These are phyloP conservation scores for Remersonia thermophila DNA, from an alignment of 2,329 filamentous ascomycete species.

Conservation along the genomic window DNA sequence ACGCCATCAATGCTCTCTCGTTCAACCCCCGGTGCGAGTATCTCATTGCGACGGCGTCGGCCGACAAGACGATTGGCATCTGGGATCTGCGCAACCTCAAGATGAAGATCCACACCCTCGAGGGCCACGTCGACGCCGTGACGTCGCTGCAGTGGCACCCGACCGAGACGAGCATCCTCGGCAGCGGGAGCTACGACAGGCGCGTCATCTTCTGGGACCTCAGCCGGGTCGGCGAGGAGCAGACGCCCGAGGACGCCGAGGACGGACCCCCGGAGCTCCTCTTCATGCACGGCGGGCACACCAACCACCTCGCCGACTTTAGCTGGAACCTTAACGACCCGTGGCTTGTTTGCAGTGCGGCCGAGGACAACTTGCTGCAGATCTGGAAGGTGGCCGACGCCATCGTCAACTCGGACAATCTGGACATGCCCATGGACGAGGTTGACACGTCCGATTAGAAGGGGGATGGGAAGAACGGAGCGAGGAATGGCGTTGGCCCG, in stretches of 20 bases:
- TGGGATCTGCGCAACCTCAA: constrained; percentile 93
- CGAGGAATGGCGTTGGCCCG: no score
- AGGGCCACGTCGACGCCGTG: constrained; percentile 79
- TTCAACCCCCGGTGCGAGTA: constrained; percentile 91
- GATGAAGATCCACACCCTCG: constrained; percentile 77
- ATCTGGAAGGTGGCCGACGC: constrained; percentile 82
- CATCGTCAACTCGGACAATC: constrained; percentile 66
- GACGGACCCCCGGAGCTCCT: constrained; percentile 93
- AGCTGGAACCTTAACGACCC: constrained; percentile 96
- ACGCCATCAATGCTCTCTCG: constrained; percentile 90
- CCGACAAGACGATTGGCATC: constrained; percentile 86
- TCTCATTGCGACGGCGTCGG: constrained; percentile 82
- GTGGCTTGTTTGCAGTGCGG: constrained; percentile 90
- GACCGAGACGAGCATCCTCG: constrained; percentile 74
- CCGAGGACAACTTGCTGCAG: constrained; percentile 93
- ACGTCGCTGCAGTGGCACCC: constrained; percentile 94
- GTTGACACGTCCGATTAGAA: constrained; percentile 31
- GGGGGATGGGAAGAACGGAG: constrained; percentile 4
- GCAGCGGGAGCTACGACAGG: constrained; percentile 84
- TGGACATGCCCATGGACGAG: constrained; percentile 65
- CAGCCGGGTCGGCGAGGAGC: constrained; percentile 82
- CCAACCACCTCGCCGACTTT: constrained; percentile 91
- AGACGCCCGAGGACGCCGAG: constrained; percentile 85
- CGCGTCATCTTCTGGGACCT: constrained; percentile 96
- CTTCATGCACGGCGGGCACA: constrained; percentile 98